Evolutionary conservation across 1,284 basidiomycete genomes (phyloP).

Genomic region (Rhodotorula sp.): DNA sequence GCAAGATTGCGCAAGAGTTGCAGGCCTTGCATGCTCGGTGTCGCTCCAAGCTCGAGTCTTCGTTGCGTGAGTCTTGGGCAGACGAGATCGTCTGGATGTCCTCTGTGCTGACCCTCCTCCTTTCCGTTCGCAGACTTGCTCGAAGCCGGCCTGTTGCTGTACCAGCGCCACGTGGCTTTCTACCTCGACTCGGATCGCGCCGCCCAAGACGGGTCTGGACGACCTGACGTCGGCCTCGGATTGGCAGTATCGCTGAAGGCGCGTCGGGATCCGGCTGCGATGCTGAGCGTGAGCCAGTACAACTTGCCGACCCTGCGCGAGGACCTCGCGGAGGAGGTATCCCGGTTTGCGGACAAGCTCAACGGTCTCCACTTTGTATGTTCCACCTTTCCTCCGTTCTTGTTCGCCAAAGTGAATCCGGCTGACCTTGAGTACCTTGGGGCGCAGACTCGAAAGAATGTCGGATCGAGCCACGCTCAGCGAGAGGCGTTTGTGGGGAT

Average conservation of each 20-base stretch:
- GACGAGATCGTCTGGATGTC: neutral
- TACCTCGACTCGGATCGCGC: conserved; percentile 49
- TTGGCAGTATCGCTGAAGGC: conserved; percentile 29
- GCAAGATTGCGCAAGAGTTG: conserved; percentile 28
- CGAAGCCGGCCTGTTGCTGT: conserved; percentile 63
- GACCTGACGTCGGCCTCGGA: conserved; percentile 32
- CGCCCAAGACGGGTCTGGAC: conserved; percentile 4
- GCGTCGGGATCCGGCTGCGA: conserved; percentile 4
- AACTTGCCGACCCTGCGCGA: conserved; percentile 27
- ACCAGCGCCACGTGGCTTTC: conserved; percentile 76
- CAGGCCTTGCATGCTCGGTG: conserved; percentile 22
- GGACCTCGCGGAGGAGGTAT: conserved; percentile 22
- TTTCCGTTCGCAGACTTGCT: conserved; percentile 21
- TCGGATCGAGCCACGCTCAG: conserved; percentile 21
- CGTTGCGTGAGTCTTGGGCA: conserved; percentile 20
- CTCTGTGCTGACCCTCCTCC: neutral
- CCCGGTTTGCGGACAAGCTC: conserved; percentile 17
- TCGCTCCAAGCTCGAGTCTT: conserved; percentile 25
- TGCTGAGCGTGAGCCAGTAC: conserved; percentile 20
- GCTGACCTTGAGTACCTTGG: neutral
- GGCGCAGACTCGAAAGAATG: conserved; percentile 27
- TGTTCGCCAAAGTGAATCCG: neutral
- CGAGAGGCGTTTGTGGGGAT: conserved; percentile 31
- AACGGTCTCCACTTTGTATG: conserved; percentile 22
- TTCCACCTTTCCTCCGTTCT: neutral